These are phyloP conservation scores for Yarrowia sp. DNA, from an alignment of 805 yeast species.

Conservation along the genomic window DNA sequence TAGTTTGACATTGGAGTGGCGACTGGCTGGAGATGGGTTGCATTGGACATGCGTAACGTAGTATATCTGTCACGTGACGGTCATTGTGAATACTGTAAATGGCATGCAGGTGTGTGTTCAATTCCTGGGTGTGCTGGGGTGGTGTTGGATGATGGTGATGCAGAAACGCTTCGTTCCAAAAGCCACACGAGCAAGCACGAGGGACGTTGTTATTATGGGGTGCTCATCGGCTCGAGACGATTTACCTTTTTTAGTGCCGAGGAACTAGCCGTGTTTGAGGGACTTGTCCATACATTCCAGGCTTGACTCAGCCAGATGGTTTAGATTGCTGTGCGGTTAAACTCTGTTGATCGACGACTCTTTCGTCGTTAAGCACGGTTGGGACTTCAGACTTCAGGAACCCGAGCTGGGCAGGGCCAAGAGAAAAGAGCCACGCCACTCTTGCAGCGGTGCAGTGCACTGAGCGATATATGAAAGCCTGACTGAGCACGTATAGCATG, in stretches of 20 bases:
- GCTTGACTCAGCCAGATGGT: not conserved
- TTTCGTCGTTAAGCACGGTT: not conserved
- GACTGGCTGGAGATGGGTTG: not conserved
- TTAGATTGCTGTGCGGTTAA: not conserved
- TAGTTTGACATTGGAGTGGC: constrained; percentile 25
- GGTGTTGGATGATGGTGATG: too few species aligned
- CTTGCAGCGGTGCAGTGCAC: not conserved
- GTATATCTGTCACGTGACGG: constrained; percentile 2
- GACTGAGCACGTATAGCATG: too few species aligned
- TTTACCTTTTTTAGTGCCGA: constrained; percentile 2
- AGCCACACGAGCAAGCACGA: too few species aligned
- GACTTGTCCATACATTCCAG: not conserved
- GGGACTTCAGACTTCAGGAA: constrained; percentile 6
- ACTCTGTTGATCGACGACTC: not conserved
- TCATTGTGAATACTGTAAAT: not conserved
- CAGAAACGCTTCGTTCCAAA: too few species aligned
- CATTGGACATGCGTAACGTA: constrained; percentile 3
- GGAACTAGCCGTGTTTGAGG: not conserved
- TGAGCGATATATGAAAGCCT: not conserved
- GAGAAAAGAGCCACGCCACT: not conserved
- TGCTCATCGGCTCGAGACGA: not conserved
- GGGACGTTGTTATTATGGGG: not conserved
- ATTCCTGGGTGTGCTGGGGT: too few species aligned
- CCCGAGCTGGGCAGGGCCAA: constrained; percentile 2
- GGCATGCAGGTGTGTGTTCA: not conserved